Conservation (phyloP, 331 rosid genomes). For the Erythrophleum ivorense region DNA sequence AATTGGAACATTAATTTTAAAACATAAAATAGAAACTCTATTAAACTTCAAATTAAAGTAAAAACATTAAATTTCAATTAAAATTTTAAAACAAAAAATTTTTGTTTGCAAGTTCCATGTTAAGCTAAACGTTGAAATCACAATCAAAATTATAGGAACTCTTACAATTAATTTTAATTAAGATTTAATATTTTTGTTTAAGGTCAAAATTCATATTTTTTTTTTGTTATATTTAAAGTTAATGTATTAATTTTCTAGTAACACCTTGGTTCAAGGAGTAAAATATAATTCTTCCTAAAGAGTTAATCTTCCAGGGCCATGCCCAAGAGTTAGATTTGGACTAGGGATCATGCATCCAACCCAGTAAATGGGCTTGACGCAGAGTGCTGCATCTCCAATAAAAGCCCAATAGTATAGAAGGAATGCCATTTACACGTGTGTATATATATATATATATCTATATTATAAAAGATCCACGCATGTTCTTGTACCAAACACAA, state of each 20-base stretch:
- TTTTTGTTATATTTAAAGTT: not conserved
- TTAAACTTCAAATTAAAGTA: too few species aligned
- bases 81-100: not conserved
- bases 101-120: not conserved
- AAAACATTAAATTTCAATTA: not conserved
- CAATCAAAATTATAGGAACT: not conserved
- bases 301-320: not conserved
- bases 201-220: not conserved
- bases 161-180: not conserved
- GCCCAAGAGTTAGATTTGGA: not conserved
- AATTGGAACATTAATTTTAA: too few species aligned
- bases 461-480: not conserved
- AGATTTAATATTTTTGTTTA: not conserved
- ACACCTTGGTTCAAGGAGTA: not conserved
- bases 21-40: too few species aligned
- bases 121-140: not conserved
- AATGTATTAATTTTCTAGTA: not conserved
- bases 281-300: not conserved
- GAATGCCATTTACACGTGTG: too few species aligned
- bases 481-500: not conserved
- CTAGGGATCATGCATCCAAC: not conserved
- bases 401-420: slow-evolving; percentile 11
- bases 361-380: not conserved
- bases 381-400: not conserved
- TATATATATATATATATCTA: too few species aligned